Evolutionary conservation across 1,139 yeast species (phyloP), one percentile per base, ranked within the genome.

Genomic region (Geotrichum carabidarum): DNA sequence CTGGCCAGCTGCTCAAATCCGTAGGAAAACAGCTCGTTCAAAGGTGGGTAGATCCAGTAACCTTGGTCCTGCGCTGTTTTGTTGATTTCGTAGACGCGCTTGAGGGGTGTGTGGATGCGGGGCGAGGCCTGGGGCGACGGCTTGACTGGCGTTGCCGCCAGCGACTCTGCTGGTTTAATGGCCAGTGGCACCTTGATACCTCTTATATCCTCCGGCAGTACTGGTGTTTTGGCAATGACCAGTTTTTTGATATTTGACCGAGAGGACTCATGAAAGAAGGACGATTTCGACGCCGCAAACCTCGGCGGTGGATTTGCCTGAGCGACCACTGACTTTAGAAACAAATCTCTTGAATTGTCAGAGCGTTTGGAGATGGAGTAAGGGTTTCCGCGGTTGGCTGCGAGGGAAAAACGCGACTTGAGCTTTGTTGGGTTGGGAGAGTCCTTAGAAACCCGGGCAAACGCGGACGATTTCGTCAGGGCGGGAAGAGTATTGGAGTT

Each of bases 11-110:
- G 80, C 43, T 78, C 74, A 3, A 70, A 63, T 0, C 86, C 66
- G 61, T 81, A 66, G 8, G 71, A 62, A 1, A 77, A 66, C 6
- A 90, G 73, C 35, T 79, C 82, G 1, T 74, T 74, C 12, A 87
- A 72, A 0, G 86, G 70, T 0, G 97, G 97, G 1, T 83, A 77
- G 57, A 89, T 82, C 94, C 96, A 90, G 68, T 90, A 90, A 1
- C 83, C 90, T 37, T 76, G 75, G 18, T 66, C 65, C 15, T 65
- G 56, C 1, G 70, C 65, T 14, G 60, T 58, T 47, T 59, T 60
- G 57, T 61, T 57, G 47, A 60, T 56, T 30, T 58, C 65, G 36
- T 59, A 62, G 1, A 61, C 50, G 22, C 49, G 56, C 17, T 48
- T 48, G 14, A 48, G 46, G 15, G 47, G 45, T 8, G 35, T 43